Evolutionary conservation across 305 asterid species (phyloP).

Genomic region (Withania somnifera): DNA sequence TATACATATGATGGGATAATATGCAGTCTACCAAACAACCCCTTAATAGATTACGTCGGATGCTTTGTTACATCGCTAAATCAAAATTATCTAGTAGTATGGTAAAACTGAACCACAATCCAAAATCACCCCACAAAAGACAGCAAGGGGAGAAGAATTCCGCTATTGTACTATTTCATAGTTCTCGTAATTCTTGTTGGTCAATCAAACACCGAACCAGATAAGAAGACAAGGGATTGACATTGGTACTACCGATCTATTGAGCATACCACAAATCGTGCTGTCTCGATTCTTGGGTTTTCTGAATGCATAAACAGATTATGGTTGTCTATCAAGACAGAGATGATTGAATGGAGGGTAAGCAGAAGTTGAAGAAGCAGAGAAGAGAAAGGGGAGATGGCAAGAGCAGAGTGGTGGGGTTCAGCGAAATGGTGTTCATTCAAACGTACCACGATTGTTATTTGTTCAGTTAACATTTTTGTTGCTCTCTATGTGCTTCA

Average conservation of each 20-base stretch:
- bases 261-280: background rate
- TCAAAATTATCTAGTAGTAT: no score
- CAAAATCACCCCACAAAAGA: no score
- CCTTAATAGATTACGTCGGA: no score
- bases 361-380: constrained; percentile 20
- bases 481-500: constrained; percentile 73
- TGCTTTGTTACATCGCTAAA: no score
- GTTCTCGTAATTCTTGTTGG: background rate
- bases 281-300: no score
- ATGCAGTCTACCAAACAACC: no score
- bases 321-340: background rate
- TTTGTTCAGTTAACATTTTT: constrained; percentile 62
- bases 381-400: constrained; percentile 38
- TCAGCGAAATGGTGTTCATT: constrained; percentile 46
- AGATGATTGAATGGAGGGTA: constrained; percentile 45
- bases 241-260: background rate
- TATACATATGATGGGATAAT: no score
- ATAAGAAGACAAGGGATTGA: background rate
- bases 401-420: constrained; percentile 51
- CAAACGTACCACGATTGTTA: constrained; percentile 58
- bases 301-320: background rate
- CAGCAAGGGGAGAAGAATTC: no score
- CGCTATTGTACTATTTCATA: background rate
- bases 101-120: no score
- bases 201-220: background rate